Percentiles rank a stretch among this genome's conserved stretches.
These are phyloP conservation scores for Novymonas esmeraldas DNA, from an alignment of 208 protist genomes.

Conservation along the genomic window DNA sequence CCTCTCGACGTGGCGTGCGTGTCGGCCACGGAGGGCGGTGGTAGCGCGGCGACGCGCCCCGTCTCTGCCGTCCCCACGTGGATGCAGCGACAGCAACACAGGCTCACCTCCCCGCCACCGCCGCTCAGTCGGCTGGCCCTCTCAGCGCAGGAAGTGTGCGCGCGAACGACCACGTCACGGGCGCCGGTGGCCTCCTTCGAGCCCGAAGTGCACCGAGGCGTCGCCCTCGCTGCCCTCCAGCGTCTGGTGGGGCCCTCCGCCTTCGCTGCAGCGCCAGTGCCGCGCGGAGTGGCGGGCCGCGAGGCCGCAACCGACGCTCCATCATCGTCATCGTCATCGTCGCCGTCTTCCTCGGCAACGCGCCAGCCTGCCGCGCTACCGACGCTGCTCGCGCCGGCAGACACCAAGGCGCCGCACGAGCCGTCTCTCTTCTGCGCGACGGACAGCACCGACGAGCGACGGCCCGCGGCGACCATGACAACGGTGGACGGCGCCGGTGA, in stretches of 20 bases:
- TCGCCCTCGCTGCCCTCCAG: constrained; percentile 9
- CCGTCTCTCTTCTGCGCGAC: neutral
- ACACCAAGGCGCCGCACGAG: neutral
- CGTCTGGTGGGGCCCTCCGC: neutral
- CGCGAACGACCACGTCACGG: neutral
- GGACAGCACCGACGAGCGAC: neutral
- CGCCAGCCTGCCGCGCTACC: neutral
- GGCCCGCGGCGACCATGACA: neutral
- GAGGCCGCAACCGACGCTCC: too few relatives aligned
- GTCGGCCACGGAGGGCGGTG: neutral
- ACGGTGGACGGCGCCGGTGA: neutral
- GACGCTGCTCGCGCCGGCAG: neutral
- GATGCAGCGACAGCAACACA: neutral
- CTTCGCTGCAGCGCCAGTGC: too few relatives aligned
- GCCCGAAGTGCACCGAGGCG: neutral
- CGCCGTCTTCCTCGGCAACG: too few relatives aligned
- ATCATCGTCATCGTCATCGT: too few relatives aligned
- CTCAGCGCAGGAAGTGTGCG: neutral
- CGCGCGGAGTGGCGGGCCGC: too few relatives aligned
- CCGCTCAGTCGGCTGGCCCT: constrained; percentile 5
- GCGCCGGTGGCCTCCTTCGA: neutral
- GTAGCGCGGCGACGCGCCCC: neutral
- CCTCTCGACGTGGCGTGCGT: neutral
- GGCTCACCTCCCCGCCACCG: neutral
- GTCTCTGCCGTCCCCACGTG: neutral